Conservation (phyloP, 129 eudicot species). For the Arctium minus region DNA sequence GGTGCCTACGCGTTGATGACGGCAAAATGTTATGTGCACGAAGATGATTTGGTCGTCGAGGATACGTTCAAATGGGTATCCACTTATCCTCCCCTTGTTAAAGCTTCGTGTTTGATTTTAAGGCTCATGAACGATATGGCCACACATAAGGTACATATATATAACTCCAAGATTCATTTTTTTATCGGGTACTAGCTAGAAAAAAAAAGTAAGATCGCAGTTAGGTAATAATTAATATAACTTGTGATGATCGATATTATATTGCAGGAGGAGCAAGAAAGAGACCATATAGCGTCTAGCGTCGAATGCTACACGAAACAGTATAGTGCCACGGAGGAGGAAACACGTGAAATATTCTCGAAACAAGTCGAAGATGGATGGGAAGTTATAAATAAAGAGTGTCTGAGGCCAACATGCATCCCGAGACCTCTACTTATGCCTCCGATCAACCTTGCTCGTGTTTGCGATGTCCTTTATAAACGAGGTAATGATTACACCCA, state of each 20-base stretch:
- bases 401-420: conserved; percentile 17
- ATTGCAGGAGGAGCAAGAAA: conserved; percentile 33
- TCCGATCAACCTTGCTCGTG: conserved; percentile 29
- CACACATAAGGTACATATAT: conserved; percentile 30
- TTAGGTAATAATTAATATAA: background rate
- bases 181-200: too few species aligned
- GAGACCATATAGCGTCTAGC: conserved; percentile 31
- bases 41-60: conserved; percentile 23
- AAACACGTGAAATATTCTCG: conserved; percentile 11
- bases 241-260: background rate
- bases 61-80: conserved; percentile 31
- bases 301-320: conserved; percentile 51
- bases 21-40: too few species aligned
- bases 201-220: background rate
- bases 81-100: conserved; percentile 25
- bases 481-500: conserved; percentile 39
- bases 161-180: background rate
- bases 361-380: conserved; percentile 39
- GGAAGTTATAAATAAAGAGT: conserved; percentile 47
- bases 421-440: conserved; percentile 21
- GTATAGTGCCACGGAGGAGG: conserved; percentile 27
- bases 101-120: conserved; percentile 26
- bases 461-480: conserved; percentile 28
- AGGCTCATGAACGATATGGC: conserved; percentile 46
- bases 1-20: too few species aligned